Evolutionary conservation across 768 basidiomycete genomes (phyloP).

Genomic region (Pleurotus pulmonarius): DNA sequence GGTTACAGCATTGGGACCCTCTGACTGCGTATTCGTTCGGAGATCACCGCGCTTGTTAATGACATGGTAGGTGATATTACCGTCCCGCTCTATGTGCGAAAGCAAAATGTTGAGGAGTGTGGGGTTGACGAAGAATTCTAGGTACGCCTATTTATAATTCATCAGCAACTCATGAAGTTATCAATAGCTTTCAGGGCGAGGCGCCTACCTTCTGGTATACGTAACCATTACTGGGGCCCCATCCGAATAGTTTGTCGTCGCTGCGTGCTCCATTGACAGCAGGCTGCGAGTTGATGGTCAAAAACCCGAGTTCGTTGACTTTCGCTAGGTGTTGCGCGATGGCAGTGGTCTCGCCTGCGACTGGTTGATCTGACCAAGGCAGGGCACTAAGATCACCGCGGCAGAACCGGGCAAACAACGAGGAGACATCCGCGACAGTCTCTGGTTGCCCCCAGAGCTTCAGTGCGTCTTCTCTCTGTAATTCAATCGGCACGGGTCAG

Average conservation of each 20-base stretch:
- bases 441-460: constrained; percentile 86
- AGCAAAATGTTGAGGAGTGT: constrained; percentile 69
- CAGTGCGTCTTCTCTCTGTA: constrained; percentile 81
- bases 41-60: constrained; percentile 96
- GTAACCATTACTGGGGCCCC: constrained; percentile 93
- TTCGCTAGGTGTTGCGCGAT: constrained; percentile 77
- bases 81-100: constrained; percentile 80
- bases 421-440: constrained; percentile 57
- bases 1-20: constrained; percentile 97
- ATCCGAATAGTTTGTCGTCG: constrained; percentile 83
- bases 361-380: constrained; percentile 94
- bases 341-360: constrained; percentile 76
- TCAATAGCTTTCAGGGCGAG: neutral
- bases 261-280: constrained; percentile 88
- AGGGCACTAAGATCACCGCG: constrained; percentile 65
- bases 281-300: constrained; percentile 97
- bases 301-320: constrained; percentile 88
- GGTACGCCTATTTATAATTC: constrained; percentile 64
- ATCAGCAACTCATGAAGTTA: constrained; percentile 1
- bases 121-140: constrained; percentile 91
- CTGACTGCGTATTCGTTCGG: constrained; percentile 90
- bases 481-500: neutral
- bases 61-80: constrained; percentile 92
- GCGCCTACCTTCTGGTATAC: constrained; percentile 85
- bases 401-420: constrained; percentile 86